These are phyloP conservation scores for Rhodotorula glutinis DNA, from an alignment of 1,284 basidiomycete species.

Conservation along the genomic window DNA sequence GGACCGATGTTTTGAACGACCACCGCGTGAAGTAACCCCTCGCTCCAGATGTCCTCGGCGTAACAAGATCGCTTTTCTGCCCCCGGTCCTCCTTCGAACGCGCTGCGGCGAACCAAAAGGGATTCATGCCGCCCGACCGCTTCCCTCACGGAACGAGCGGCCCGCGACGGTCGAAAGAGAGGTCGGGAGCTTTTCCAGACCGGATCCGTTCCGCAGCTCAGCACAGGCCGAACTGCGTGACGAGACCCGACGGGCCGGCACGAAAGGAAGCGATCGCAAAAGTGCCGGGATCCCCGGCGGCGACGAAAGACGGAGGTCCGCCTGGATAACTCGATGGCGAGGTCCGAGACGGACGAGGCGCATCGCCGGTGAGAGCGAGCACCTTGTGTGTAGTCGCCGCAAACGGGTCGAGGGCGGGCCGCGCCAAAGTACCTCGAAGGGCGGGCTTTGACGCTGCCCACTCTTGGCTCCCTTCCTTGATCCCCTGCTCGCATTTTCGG, in stretches of 20 bases:
- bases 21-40: too few relatives aligned
- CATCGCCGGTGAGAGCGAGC: neutral
- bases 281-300: slow-evolving; percentile 24
- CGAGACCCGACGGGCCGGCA: slow-evolving; percentile 6
- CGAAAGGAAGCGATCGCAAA: slow-evolving; percentile 30
- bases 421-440: too few relatives aligned
- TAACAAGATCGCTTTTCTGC: slow-evolving; percentile 22
- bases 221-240: neutral
- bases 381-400: neutral
- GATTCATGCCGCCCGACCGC: neutral
- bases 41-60: slow-evolving; percentile 3
- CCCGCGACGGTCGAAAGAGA: neutral
- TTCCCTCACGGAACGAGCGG: slow-evolving; percentile 10
- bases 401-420: slow-evolving; percentile 9
- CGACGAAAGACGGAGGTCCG: neutral
- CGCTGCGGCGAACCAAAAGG: too few relatives aligned
- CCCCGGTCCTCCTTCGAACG: neutral
- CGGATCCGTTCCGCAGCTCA: neutral
- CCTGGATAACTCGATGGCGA: too few relatives aligned
- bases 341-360: too few relatives aligned
- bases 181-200: slow-evolving; percentile 7
- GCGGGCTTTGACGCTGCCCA: too few relatives aligned
- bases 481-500: too few relatives aligned
- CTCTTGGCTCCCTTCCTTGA: too few relatives aligned
- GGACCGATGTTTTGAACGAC: neutral